Conservation (phyloP, 441 rosid genomes). For the Populus trichocarpa region DNA sequence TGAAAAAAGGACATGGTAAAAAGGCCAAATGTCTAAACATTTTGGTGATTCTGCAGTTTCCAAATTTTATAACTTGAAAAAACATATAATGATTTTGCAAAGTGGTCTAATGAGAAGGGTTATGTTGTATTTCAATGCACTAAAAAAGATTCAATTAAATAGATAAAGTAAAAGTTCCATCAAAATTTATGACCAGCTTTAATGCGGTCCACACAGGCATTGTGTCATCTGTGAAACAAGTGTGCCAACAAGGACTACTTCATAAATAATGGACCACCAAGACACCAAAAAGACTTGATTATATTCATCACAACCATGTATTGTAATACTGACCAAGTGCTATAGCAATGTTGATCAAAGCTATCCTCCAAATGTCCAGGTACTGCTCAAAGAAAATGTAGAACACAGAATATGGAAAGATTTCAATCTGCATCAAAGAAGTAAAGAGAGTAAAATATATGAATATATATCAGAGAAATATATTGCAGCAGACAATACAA, state of each 20-base stretch:
- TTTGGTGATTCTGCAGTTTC: background rate
- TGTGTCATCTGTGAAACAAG: background rate
- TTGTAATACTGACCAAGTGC: constrained; percentile 68
- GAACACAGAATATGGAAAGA: constrained; percentile 94
- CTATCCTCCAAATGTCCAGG: constrained; percentile 91
- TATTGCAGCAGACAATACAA: background rate
- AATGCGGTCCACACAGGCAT: background rate
- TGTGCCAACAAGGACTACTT: background rate
- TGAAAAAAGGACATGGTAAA: background rate
- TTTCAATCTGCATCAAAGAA: constrained; percentile 64
- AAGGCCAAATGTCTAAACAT: background rate
- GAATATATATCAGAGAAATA: background rate
- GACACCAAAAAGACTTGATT: background rate
- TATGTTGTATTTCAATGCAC: background rate
- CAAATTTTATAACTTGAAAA: background rate
- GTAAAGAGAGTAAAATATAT: background rate
- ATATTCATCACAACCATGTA: background rate
- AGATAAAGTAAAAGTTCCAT: background rate
- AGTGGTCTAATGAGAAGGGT: background rate
- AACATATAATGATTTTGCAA: background rate
- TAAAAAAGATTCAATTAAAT: background rate
- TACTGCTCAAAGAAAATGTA: constrained; percentile 98
- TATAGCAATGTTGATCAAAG: constrained; percentile 77
- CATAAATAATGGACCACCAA: background rate
- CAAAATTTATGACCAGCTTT: background rate